A percentile compares a stretch with the other conserved stretches of the same genome.
These are phyloP conservation scores for Dichotomocladium elegans DNA, from an alignment of 371 early-diverging fungal genomes.

Conservation along the genomic window DNA sequence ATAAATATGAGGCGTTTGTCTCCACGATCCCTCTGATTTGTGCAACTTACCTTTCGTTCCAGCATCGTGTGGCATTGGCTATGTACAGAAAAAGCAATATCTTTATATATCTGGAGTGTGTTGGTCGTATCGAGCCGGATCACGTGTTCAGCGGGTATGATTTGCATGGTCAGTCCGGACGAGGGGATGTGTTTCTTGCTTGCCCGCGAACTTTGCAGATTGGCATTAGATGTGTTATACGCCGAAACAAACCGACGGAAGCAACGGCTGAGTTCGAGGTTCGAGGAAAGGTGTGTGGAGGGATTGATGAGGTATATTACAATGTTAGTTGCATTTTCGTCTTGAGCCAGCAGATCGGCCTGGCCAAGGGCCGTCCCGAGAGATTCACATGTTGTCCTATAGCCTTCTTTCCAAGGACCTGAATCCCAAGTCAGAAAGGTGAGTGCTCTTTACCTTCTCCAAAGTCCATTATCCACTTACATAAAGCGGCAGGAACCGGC, in stretches of 20 bases:
- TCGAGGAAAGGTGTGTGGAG: constrained; percentile 43
- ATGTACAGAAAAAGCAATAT: constrained; percentile 63
- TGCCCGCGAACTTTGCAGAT: too few relatives aligned
- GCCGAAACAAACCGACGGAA: constrained; percentile 25
- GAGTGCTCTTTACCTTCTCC: background rate
- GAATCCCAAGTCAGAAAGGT: background rate
- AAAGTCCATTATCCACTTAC: constrained; percentile 13
- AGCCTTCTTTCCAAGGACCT: constrained; percentile 27
- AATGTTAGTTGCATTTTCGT: constrained; percentile 21
- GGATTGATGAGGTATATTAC: constrained; percentile 63
- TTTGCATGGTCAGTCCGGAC: constrained; percentile 23
- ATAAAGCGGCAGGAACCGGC: constrained; percentile 23
- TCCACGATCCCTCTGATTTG: background rate
- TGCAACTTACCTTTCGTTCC: background rate
- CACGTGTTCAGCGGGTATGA: constrained; percentile 55
- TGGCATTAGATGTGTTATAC: background rate
- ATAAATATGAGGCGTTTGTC: too few relatives aligned
- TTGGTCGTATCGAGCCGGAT: constrained; percentile 34
- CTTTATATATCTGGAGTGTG: constrained; percentile 51
- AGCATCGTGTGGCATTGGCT: constrained; percentile 34
- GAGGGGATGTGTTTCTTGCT: too few relatives aligned
- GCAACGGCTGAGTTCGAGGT: constrained; percentile 52
- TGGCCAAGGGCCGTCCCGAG: constrained; percentile 33
- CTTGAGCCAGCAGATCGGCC: constrained; percentile 17
- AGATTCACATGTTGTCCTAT: constrained; percentile 43